Base-by-base conservation (phyloP, 2,329 filamentous ascomycete species). In the Aspergillus versicolor region DNA sequence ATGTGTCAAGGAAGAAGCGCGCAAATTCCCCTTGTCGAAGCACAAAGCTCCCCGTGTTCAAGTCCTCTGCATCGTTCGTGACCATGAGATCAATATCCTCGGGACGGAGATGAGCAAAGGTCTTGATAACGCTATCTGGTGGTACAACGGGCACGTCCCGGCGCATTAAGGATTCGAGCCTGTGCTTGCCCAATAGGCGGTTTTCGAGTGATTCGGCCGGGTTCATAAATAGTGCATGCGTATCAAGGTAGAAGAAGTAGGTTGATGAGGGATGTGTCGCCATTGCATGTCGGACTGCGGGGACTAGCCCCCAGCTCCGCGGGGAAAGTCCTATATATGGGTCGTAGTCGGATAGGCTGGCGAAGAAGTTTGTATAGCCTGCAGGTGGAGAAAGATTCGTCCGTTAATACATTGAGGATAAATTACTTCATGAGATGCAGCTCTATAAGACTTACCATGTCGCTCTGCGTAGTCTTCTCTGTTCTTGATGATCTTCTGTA, bases 121-220 rank as follows among this genome's bases (percentile, higher is more conserved):
- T 97, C 79, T 90, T 93, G 77, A 99, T 97, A 66, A 99, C 92
- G 76, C 91, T 96, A 76, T 97, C 91, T 0, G 95, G 94, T 2
- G 93, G 94, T 8, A 97, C 93, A 50, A 99, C 86, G 5, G 94
- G 86, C 53, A 87, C 82, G 73, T 96, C 90, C 71, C 87, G 89
- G 65, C 94, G 84, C 91, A 97, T 97, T 56, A 90, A 73, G 21
- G 80, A 81, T 68, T 95, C 89, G 47, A 99, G 81, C 55, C 81
- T 84, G 52, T 79, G 78, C 11, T 86, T 77, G 11, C 85, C 79
- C 73, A 95, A 85, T 40, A 99, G 75, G 65, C 91, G 84, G 2
- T 84, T 80, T 63, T 91, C 86, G 34, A 97, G 77, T 13, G 84
- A 83, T 52, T 88, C 76, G 34, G 80, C 77, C 6, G 90, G 88